Percentiles rank a stretch among this genome's conserved stretches.
Conservation (phyloP, 352 stramenopile genomes). For the Phytophthora europaea region DNA sequence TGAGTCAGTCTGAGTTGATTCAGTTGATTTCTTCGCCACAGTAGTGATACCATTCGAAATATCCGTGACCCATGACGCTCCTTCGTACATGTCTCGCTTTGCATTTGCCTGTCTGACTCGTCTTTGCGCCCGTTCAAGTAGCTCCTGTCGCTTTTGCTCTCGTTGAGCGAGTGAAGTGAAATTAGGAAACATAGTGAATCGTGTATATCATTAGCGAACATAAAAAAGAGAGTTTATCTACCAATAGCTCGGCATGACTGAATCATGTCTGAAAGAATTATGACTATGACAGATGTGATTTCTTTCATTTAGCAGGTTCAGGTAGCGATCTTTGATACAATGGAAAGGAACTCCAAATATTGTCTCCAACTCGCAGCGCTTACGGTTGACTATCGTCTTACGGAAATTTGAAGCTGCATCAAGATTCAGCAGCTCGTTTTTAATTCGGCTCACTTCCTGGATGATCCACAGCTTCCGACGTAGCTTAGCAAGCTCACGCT, state of each 20-base stretch:
- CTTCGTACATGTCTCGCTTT: slow-evolving; percentile 13
- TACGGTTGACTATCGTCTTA: too few species aligned
- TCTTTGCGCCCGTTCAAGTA: slow-evolving; percentile 14
- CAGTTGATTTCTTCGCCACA: slow-evolving; percentile 7
- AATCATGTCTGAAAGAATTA: neutral
- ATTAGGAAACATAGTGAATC: neutral
- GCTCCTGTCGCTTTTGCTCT: slow-evolving; percentile 15
- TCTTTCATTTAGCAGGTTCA: neutral
- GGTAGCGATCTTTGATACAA: slow-evolving; percentile 6
- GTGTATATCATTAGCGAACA: slow-evolving; percentile 7
- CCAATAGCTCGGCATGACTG: slow-evolving; percentile 2
- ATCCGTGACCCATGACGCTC: slow-evolving; percentile 10
- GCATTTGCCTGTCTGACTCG: slow-evolving; percentile 3
- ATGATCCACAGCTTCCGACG: too few species aligned
- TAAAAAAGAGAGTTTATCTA: slow-evolving; percentile 10
- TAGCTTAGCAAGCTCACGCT: too few species aligned
- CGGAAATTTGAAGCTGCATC: too few species aligned
- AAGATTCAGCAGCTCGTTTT: too few species aligned
- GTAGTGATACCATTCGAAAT: neutral
- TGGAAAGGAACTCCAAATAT: slow-evolving; percentile 13
- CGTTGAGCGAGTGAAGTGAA: slow-evolving; percentile 6
- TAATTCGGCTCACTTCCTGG: too few species aligned
- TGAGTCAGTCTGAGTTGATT: slow-evolving; percentile 27
- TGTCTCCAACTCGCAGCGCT: too few species aligned
- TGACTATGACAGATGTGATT: neutral